Base-by-base conservation (phyloP, 2,329 filamentous ascomycete genomes). In the Lachnellula arida region DNA sequence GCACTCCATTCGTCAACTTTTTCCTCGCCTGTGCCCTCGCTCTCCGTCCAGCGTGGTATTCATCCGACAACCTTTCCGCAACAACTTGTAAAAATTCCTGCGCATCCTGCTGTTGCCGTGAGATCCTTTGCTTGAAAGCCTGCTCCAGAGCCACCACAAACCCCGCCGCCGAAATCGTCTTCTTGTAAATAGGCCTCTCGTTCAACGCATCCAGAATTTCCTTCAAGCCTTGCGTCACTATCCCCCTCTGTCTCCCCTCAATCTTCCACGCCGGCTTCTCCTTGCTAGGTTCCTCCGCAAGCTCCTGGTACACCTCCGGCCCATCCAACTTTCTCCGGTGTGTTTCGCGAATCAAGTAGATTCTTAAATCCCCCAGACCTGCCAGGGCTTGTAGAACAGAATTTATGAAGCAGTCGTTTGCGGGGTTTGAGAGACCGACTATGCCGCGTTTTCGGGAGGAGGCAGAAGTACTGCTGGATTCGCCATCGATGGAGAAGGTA, bases 321-420 rank as follows among this genome's bases (percentile, higher is more conserved):
- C 89, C 88, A 70, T 96, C 91, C 58, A 97, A 81, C 62, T 82
- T 82, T 62, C 93, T 84, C 59, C 91, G 83, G 73, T 97, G 91
- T 35, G 89, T 87, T 75, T 97, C 93, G 63, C 91, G 84, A 68
- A 97, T 97, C 60, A 99, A 78, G 74, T 97, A 99, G 63, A 94
- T 74, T 61, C 94, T 86, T 68, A 99, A 77, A 70, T 97, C 91
- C 49, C 88, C 89, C 34, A 97, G 78, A 2, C 94, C 94, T 14
- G 94, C 93, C 44, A 99, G 80, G 7, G 91, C 91, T 75, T 99
- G 94, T 37, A 99, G 82, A 19, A 96, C 88, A 23, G 91, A 96
- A 74, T 99, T 99, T 76, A 97, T 97, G 74, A 93, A 94, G 76
- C 89, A 94, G 73, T 94, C 94, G 73, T 99, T 99, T 64, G 93